Evolutionary conservation across 805 yeast genomes (phyloP), one percentile per base, ranked within the genome.

Genomic region (Cyberlindnera samutprakarnensis): DNA sequence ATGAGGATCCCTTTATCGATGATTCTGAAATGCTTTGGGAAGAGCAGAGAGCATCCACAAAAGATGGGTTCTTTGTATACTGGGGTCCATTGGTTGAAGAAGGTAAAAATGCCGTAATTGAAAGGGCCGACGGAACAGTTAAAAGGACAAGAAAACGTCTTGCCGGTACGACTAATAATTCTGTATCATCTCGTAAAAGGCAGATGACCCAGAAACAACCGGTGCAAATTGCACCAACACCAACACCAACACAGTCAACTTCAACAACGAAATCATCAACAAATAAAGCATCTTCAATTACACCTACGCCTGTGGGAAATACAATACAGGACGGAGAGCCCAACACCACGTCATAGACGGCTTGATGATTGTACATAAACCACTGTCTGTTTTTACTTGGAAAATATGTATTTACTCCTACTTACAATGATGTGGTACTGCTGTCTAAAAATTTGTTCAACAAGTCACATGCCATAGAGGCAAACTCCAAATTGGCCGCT

Each of bases 1-100:
- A 74, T 30, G 78, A 83, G 38, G 99, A 92, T 56, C 98, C 97
- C 3, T 92, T 92, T 50, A 92, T 92, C 37, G 99, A 92, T 59
- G 98, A 92, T 57, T 72, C 85, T 12, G 99, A 92, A 57, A 62
- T 87, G 45, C 71, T 75, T 36, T 82, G 92, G 82, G 98, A 92
- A 57, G 96, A 88, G 54, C 94, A 83, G 48, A 77, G 94, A 7
- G 88, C 90, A 3, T 77, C 90, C 1, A 87, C 96, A 1, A 82
- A 82, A 43, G 97, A 92, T 50, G 98, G 97, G 2, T 92, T 88
- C 53, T 92, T 90, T 45, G 96, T 92, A 0, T 92, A 78, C 56
- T 84, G 87, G 64, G 99, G 99, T 0, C 94, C 95, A 3, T 61
- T 90, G 38, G 75, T 80, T 18, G 88, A 80, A 28, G 77, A 72